Evolutionary conservation across 2,329 filamentous ascomycete genomes (phyloP).

Genomic region (Chrysoporthe austroafricana): DNA sequence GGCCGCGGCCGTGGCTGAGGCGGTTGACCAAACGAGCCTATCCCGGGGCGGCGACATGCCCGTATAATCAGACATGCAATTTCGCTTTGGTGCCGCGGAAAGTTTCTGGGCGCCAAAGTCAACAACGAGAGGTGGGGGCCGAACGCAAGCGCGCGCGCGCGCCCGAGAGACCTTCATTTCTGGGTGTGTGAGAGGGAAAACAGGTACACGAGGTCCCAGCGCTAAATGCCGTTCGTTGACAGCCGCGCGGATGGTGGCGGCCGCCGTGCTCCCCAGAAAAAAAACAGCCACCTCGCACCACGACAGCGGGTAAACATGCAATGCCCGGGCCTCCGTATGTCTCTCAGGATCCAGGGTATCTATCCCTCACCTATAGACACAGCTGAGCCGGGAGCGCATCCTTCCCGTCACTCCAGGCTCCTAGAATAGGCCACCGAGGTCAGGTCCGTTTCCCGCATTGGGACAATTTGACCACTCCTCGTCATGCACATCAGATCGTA

Average conservation of each 20-base stretch:
- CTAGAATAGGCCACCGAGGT: not conserved
- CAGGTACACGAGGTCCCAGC: not conserved
- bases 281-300: not conserved
- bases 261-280: not conserved
- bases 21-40: conserved; percentile 4
- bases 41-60: not conserved
- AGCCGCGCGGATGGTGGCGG: not conserved
- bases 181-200: not conserved
- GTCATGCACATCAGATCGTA: not conserved
- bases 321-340: not conserved
- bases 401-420: not conserved
- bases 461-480: not conserved
- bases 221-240: not conserved
- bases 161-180: not conserved
- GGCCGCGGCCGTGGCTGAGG: conserved; percentile 15
- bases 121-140: not conserved
- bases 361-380: not conserved
- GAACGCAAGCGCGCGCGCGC: not conserved
- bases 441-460: not conserved
- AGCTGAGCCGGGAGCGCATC: not conserved
- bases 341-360: not conserved
- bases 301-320: not conserved
- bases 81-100: not conserved
- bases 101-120: not conserved
- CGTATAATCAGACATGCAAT: not conserved